Evolutionary conservation across 495 filamentous ascomycete genomes (phyloP).

Genomic region (Hyaloscypha finlandica): DNA sequence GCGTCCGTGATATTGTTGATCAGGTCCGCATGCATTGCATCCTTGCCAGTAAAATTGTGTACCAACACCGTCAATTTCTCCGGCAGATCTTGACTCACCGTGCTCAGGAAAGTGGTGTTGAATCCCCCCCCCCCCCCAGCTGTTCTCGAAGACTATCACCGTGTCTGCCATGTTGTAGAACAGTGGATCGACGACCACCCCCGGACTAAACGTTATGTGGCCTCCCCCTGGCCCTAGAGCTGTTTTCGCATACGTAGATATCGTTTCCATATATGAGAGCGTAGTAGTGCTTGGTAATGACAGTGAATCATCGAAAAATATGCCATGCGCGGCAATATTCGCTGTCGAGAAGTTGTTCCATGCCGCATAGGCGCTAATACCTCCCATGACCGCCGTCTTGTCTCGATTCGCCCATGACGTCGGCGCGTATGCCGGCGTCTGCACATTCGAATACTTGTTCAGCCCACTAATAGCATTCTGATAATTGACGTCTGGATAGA

Average conservation of each 20-base stretch:
- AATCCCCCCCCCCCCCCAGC: conserved; percentile 19
- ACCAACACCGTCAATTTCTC: conserved; percentile 30
- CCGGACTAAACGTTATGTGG: conserved; percentile 35
- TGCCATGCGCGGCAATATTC: conserved; percentile 19
- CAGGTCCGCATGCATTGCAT: conserved; percentile 20
- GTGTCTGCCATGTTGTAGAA: conserved; percentile 33
- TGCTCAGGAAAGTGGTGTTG: conserved; percentile 19
- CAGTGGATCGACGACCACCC: conserved; percentile 26
- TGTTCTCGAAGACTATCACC: conserved; percentile 36
- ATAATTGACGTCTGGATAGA: conserved; percentile 21
- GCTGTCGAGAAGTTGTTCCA: conserved; percentile 18
- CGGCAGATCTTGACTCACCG: conserved; percentile 11
- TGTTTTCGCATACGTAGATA: conserved; percentile 18
- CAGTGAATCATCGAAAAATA: conserved; percentile 24
- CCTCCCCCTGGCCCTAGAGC: conserved; percentile 10
- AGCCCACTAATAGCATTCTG: background rate
- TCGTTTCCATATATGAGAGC: conserved; percentile 9
- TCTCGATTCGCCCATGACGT: conserved; percentile 16
- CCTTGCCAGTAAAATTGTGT: conserved; percentile 23
- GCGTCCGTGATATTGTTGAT: conserved; percentile 21
- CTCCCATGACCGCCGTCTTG: conserved; percentile 4
- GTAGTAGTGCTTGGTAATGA: background rate
- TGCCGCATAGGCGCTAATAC: conserved; percentile 18
- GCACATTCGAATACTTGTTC: conserved; percentile 20
- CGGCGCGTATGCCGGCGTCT: conserved; percentile 17